Evolutionary conservation across 306 rosid species (phyloP), one percentile per base, ranked within the genome.

Genomic region (Medicago ruthenica): DNA sequence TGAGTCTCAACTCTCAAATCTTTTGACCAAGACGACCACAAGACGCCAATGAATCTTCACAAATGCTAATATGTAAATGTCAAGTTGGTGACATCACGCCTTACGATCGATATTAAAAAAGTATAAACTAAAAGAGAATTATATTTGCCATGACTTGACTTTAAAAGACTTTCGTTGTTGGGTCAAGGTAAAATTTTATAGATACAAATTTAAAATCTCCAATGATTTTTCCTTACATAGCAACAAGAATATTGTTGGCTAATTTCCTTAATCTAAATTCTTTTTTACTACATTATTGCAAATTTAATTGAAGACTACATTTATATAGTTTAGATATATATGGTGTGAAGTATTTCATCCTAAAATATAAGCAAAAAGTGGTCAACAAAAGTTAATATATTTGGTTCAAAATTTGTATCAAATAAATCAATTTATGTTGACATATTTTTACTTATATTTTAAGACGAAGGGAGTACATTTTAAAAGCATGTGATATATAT

Each of bases 141-240:
- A 18, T 78, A 58, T 6, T 42, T 78, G 45, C 62, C 58, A 41
- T 70, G 76, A 68, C 78, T 67, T 79, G 78, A 75, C 78, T 54
- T 72, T 36, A 48, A 37, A 70, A 70, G 44, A 54, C 41, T 37
- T 17, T 12, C 7, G 51, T n/a, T 58, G 51, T n/a, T 58, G 15
- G 31, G 48, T 2, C 8, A 4, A 3, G 4, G 1, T 42, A 5
- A 5, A 27, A 51, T 60, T 60, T 62, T 17, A 18, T 50, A 59
- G 41, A 67, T 78, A 18, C 51, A 54, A 24, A 67, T 11, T 11
- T 68, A 39, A 17, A 17, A 72, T 81, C 73, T 75, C 41, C 73
- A 15, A 42, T 9, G n/a, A 3, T 50, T 51, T 51, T 8, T 16
- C 58, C 17, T 51, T 6, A 50, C 21, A 7, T 21, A n/a, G 2